Evolutionary conservation across 192 early-diverging fungal species (phyloP).

Genomic region (Linnemannia schmuckeri): DNA sequence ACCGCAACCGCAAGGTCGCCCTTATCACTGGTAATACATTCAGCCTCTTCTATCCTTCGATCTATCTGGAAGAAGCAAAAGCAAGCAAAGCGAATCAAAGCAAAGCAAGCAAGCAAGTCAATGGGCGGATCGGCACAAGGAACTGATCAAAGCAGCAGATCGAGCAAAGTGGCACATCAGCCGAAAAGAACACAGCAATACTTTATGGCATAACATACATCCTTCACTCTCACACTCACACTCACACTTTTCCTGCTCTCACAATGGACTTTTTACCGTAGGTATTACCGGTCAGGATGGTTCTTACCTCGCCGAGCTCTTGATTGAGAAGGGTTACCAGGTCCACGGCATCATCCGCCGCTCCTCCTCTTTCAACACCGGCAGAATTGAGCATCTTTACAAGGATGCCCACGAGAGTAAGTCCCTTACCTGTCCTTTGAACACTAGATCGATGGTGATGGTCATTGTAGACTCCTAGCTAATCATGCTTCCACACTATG

Average conservation of each 20-base stretch:
- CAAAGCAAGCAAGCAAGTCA: not conserved
- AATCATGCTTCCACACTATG: not conserved
- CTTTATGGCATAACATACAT: not conserved
- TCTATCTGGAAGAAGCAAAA: not conserved
- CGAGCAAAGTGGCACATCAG: not conserved
- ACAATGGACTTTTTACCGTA: slow-evolving; percentile 12
- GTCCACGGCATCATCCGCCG: slow-evolving; percentile 87
- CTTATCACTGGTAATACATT: slow-evolving; percentile 66
- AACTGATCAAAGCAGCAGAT: not conserved
- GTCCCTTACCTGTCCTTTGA: slow-evolving; percentile 2
- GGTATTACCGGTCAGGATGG: slow-evolving; percentile 89
- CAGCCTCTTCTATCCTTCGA: not conserved
- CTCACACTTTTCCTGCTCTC: not conserved
- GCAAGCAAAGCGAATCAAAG: not conserved
- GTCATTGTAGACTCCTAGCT: too few species aligned
- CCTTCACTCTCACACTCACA: not conserved
- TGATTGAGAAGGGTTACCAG: slow-evolving; percentile 80
- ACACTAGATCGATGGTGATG: not conserved
- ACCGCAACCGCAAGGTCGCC: slow-evolving; percentile 71
- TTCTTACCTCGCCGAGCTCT: slow-evolving; percentile 80
- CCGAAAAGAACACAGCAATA: not conserved
- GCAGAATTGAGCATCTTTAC: slow-evolving; percentile 84
- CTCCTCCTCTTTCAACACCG: slow-evolving; percentile 88
- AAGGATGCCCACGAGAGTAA: slow-evolving; percentile 77
- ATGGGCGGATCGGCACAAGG: not conserved